Evolutionary conservation across 257 asterid species (phyloP).

Genomic region (Cynanchum wilfordii): DNA sequence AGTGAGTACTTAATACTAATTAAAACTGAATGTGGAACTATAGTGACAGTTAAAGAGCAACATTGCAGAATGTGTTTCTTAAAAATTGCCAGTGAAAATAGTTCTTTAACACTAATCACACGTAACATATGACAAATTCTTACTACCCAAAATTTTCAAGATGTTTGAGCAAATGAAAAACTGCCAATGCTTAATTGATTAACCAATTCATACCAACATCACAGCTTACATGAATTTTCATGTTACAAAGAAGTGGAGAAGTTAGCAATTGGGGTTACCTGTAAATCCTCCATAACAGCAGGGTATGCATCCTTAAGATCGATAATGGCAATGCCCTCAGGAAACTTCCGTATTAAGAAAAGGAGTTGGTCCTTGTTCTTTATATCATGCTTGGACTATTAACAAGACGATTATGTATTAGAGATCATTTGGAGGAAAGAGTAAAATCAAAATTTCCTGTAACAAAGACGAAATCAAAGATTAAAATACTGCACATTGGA

Average conservation of each 20-base stretch:
- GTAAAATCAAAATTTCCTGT: not conserved
- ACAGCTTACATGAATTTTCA: not conserved
- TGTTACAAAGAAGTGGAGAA: not conserved
- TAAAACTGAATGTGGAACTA: not conserved
- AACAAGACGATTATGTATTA: constrained; percentile 3
- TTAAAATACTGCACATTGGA: not conserved
- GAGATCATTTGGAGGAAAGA: not conserved
- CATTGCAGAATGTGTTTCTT: not conserved
- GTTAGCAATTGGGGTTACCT: constrained; percentile 39
- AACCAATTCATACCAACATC: not conserved
- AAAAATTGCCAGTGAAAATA: not conserved
- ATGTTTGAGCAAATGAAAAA: not conserved
- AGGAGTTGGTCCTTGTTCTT: constrained; percentile 59
- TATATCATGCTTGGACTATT: constrained; percentile 71
- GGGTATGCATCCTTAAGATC: constrained; percentile 87
- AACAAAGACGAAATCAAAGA: not conserved
- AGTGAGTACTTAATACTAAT: too few species aligned
- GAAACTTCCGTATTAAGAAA: constrained; percentile 47
- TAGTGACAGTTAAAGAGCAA: not conserved
- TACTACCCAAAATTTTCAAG: not conserved
- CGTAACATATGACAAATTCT: not conserved
- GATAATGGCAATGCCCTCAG: constrained; percentile 68
- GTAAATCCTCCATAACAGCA: constrained; percentile 75
- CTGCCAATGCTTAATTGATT: not conserved
- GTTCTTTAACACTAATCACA: not conserved